Base-by-base conservation (phyloP, 139 green algal species). In the Auxenochlorella pyrenoidosa region DNA sequence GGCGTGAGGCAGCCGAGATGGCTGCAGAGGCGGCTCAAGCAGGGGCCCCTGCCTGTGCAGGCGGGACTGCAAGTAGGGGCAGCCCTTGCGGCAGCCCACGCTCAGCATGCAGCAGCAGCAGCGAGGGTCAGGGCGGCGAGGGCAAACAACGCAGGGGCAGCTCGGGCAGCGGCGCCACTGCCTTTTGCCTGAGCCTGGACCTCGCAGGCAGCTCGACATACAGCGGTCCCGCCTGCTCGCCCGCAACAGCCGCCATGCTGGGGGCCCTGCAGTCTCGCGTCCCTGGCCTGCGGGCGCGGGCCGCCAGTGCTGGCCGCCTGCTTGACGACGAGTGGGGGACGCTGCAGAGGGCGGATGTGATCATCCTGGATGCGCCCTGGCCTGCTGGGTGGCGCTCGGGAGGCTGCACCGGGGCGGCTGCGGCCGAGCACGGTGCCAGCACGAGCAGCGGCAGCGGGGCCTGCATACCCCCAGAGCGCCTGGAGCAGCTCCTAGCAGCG, bases 281-380 rank as follows among this genome's bases (percentile, higher is more conserved):
- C 38, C 70, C 70, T 0, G 71, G 79, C 5, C n/a, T 88, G 59
- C 15, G 16, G 5, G 32, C 32, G 2, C 18, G 19, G 22, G 26
- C 58, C 0, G 40, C 43, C 2, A 5, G 28, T 19, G 51, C 58
- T 40, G 1, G 75, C 75, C 38, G 59, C 60, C 30, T 89, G 76
- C 44, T 85, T 44, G 85, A 89, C 28, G 76, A 80, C 0, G 63
- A 85, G 19, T 85, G 76, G 76, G 3, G 24, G 34, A 63, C 21
- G 19, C 63, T 89, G 21, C 13, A 72, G 34, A 21, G 32, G 32
- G 85, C 76, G 15, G 63, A 85, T 30, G 76, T 63, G 12, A 21
- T 89, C 15, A 59, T 89, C 4, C 26, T 89, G 6, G 85, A 88
- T 32, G 15, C 28, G 44, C 47, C 41, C 41, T 28, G 32, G 26